Evolutionary conservation across 345 rosid species (phyloP).

Genomic region (Eucalyptus decipiens): DNA sequence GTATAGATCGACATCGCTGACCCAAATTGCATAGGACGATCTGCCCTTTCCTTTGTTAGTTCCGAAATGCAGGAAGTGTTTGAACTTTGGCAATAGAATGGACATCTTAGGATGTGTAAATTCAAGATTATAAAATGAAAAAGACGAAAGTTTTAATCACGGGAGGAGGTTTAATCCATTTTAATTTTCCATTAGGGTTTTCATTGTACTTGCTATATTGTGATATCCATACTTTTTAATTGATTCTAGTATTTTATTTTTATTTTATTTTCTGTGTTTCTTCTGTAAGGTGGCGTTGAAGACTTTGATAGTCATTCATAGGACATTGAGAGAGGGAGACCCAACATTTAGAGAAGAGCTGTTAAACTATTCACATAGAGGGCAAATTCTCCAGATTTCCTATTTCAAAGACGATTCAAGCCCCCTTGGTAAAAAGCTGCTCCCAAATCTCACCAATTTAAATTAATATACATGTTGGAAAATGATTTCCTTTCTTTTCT

Average conservation of each 20-base stretch:
- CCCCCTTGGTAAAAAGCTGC: slow-evolving; percentile 46
- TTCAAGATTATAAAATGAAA: not conserved
- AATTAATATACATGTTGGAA: not conserved
- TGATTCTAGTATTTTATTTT: not conserved
- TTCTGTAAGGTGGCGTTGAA: slow-evolving; percentile 68
- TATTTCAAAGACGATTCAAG: slow-evolving; percentile 95
- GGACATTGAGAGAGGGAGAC: slow-evolving; percentile 96
- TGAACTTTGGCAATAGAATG: not conserved
- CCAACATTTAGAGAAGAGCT: slow-evolving; percentile 91
- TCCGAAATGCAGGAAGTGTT: not conserved
- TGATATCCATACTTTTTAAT: not conserved
- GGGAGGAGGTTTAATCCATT: not conserved
- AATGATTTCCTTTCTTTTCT: not conserved
- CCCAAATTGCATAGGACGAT: not conserved
- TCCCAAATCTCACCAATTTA: not conserved
- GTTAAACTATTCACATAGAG: slow-evolving; percentile 55
- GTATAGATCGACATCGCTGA: not conserved
- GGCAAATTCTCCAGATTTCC: slow-evolving; percentile 78
- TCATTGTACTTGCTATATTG: not conserved
- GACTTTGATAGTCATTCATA: slow-evolving; percentile 85
- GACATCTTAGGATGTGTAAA: not conserved
- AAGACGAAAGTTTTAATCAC: not conserved
- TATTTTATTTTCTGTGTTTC: not conserved
- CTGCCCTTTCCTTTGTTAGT: not conserved
- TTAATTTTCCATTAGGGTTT: not conserved